These are phyloP conservation scores for Colletotrichum sp. DNA, from an alignment of 2,329 filamentous ascomycete genomes.

Conservation along the genomic window DNA sequence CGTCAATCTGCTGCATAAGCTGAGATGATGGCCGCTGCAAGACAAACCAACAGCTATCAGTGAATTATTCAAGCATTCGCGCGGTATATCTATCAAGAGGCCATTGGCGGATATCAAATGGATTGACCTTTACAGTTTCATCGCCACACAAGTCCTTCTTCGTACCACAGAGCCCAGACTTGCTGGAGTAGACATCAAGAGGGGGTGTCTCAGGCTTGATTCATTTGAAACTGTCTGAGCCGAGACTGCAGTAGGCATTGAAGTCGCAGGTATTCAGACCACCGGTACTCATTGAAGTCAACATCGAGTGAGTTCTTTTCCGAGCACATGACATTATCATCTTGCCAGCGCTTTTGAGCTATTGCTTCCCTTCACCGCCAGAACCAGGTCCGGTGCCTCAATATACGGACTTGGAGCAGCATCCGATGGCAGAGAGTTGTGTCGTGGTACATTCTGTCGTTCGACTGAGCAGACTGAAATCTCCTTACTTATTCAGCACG, in stretches of 20 bases:
- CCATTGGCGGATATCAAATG: background rate
- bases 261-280: conserved; percentile 22
- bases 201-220: conserved; percentile 31
- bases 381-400: background rate
- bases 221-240: conserved; percentile 29
- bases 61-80: background rate
- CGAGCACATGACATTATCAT: background rate
- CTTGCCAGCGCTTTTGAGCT: background rate
- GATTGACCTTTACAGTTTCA: background rate
- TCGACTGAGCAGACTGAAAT: no score
- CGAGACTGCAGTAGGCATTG: conserved; percentile 33
- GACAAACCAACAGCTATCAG: background rate
- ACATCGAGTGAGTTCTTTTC: background rate
- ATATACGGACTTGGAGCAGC: background rate
- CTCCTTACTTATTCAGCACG: no score
- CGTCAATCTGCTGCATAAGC: background rate
- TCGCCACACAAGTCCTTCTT: conserved; percentile 28
- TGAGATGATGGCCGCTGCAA: background rate
- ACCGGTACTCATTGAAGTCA: background rate
- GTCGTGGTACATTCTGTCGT: background rate
- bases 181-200: conserved; percentile 41
- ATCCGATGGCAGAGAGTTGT: background rate
- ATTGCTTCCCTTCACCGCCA: background rate
- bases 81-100: background rate
- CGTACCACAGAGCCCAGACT: conserved; percentile 36